Percentiles rank a stretch among this genome's conserved stretches.
Conservation (phyloP, 768 basidiomycete species). For the Tricholoma hemisulphureum region DNA sequence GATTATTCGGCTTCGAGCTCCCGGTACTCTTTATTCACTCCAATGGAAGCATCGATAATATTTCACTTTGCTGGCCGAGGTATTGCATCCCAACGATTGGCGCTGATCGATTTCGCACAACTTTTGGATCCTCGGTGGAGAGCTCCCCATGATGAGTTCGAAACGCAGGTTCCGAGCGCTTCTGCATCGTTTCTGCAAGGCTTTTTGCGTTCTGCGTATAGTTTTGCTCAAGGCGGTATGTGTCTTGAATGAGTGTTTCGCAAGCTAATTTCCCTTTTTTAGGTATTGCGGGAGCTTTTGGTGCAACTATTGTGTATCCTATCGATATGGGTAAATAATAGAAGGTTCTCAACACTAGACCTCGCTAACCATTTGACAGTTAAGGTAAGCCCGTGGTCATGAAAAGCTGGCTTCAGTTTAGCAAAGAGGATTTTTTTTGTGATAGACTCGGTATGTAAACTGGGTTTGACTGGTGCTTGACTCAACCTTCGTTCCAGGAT, state of each 20-base stretch:
- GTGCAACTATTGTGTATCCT: constrained; percentile 97
- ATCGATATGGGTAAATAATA: constrained; percentile 79
- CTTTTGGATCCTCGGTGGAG: constrained; percentile 89
- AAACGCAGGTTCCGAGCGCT: constrained; percentile 28
- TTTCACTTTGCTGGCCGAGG: constrained; percentile 97
- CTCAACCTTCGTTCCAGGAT: constrained; percentile 49
- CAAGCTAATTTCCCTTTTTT: constrained; percentile 16
- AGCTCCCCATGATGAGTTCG: constrained; percentile 58
- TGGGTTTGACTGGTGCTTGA: not conserved
- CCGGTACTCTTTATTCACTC: constrained; percentile 93
- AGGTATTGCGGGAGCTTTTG: constrained; percentile 91
- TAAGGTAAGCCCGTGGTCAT: constrained; percentile 51
- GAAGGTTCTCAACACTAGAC: not conserved
- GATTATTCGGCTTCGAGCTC: constrained; percentile 83
- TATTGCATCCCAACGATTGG: constrained; percentile 62
- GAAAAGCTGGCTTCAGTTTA: not conserved
- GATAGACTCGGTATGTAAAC: constrained; percentile 57
- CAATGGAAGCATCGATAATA: constrained; percentile 97
- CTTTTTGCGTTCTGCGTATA: constrained; percentile 74
- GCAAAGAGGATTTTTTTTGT: not conserved
- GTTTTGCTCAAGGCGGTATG: constrained; percentile 81
- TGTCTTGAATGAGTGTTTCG: not conserved
- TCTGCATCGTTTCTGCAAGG: constrained; percentile 49
- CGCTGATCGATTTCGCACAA: constrained; percentile 89
- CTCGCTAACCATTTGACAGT: constrained; percentile 42